Evolutionary conservation across 768 basidiomycete genomes (phyloP).

Genomic region (Mycena amicta): DNA sequence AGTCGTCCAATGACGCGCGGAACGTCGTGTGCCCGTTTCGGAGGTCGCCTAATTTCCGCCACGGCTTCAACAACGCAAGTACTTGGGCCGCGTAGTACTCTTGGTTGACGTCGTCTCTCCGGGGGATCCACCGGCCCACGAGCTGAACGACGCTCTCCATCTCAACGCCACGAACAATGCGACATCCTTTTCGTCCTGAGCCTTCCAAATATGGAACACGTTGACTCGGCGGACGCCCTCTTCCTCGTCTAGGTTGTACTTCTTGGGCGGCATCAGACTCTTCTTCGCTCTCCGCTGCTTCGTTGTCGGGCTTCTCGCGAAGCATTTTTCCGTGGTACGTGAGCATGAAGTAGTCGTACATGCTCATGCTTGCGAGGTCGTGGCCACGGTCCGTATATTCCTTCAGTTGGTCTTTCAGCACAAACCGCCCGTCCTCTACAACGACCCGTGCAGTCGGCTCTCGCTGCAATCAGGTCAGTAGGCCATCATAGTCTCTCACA

Average conservation of each 20-base stretch:
- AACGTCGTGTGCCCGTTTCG: slow-evolving; percentile 23
- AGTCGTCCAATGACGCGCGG: slow-evolving; percentile 24
- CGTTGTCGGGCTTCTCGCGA: background rate
- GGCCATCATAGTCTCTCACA: background rate
- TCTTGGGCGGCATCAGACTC: background rate
- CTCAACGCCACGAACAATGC: background rate
- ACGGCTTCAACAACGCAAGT: slow-evolving; percentile 41
- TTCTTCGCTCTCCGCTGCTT: background rate
- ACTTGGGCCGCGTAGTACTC: slow-evolving; percentile 40
- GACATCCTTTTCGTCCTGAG: background rate
- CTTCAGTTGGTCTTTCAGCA: slow-evolving; percentile 9
- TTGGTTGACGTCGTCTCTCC: slow-evolving; percentile 24
- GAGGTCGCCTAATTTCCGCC: slow-evolving; percentile 34
- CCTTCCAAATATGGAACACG: background rate
- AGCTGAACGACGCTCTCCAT: slow-evolving; percentile 30
- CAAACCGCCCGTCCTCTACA: background rate
- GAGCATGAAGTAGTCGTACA: background rate
- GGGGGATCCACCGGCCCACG: slow-evolving; percentile 39
- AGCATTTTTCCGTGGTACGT: slow-evolving; percentile 6
- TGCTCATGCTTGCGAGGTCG: background rate
- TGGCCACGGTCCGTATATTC: slow-evolving; percentile 11
- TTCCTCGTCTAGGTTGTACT: background rate
- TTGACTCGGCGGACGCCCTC: background rate
- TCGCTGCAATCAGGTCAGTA: background rate
- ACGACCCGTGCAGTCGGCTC: background rate